Conservation (phyloP, 352 stramenopile species). For the Phytophthora podocarpi region DNA sequence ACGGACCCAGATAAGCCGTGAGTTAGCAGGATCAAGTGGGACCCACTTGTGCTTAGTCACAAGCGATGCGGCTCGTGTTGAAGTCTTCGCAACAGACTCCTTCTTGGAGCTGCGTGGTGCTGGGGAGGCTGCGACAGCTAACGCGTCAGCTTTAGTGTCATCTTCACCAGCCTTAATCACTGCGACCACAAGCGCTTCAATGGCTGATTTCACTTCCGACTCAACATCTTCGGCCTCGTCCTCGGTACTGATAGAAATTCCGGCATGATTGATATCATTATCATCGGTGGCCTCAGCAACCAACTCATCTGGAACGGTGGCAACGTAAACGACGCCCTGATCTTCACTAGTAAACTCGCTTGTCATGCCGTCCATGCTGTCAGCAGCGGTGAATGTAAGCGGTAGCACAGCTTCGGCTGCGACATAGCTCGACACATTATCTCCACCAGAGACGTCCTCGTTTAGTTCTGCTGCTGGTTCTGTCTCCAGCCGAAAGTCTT, state of each 20-base stretch:
- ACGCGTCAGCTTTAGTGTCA: neutral
- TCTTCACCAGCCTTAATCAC: neutral
- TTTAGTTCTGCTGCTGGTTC: too few relatives aligned
- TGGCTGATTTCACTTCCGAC: neutral
- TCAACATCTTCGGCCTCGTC: neutral
- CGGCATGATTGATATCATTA: neutral
- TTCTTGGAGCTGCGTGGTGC: neutral
- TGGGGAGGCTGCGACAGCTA: neutral
- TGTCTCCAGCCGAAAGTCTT: too few relatives aligned
- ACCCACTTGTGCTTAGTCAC: conserved; percentile 15
- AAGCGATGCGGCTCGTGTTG: neutral
- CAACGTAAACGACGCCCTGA: too few relatives aligned
- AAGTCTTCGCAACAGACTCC: neutral
- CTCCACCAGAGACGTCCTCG: too few relatives aligned
- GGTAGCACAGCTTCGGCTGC: too few relatives aligned
- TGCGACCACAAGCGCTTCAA: neutral
- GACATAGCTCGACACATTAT: too few relatives aligned
- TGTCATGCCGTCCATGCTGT: too few relatives aligned
- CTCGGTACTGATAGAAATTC: neutral
- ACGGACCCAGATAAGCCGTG: conserved; percentile 26
- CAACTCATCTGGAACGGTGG: neutral
- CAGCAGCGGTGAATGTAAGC: too few relatives aligned
- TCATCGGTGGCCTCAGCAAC: neutral
- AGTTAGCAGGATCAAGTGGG: conserved; percentile 26
- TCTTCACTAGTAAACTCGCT: too few relatives aligned